Percentiles rank a stretch among this genome's conserved stretches.
Conservation (phyloP, 495 filamentous ascomycete species). For the Penicillium bialowiezense region DNA sequence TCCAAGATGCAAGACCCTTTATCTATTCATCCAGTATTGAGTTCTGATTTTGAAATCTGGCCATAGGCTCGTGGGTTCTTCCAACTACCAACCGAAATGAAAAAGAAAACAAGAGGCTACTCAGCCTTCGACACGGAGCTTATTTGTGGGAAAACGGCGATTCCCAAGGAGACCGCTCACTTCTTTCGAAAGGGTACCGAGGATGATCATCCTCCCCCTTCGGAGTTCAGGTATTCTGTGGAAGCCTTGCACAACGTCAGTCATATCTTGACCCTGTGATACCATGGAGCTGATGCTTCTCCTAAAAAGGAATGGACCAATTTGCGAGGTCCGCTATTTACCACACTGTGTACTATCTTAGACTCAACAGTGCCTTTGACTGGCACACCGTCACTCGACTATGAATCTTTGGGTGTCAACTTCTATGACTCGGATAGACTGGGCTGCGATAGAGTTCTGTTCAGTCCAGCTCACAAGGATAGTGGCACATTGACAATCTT, state of each 20-base stretch:
- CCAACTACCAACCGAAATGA: neutral
- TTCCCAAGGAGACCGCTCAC: constrained; percentile 10
- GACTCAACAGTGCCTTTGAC: constrained; percentile 4
- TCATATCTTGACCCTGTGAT: neutral
- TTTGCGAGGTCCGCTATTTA: constrained; percentile 3
- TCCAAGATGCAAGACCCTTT: constrained; percentile 1
- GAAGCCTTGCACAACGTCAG: constrained; percentile 6
- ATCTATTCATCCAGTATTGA: neutral
- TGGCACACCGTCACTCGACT: constrained; percentile 9
- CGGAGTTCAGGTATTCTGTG: neutral
- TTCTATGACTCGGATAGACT: constrained; percentile 7
- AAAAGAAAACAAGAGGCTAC: constrained; percentile 8
- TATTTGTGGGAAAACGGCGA: constrained; percentile 8
- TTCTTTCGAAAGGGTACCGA: constrained; percentile 1
- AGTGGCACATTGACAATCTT: constrained; percentile 10
- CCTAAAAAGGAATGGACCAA: constrained; percentile 11
- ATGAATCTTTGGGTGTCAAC: constrained; percentile 8
- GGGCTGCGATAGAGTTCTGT: neutral
- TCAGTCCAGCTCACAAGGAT: constrained; percentile 12
- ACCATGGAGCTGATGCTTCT: neutral
- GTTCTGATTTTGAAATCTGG: neutral
- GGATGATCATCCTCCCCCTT: neutral
- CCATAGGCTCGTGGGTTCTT: constrained; percentile 9
- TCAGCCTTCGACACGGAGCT: constrained; percentile 7
- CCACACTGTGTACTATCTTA: constrained; percentile 1